Evolutionary conservation across 805 yeast species (phyloP), one percentile per base, ranked within the genome.

Genomic region (Monosporozyma unispora): DNA sequence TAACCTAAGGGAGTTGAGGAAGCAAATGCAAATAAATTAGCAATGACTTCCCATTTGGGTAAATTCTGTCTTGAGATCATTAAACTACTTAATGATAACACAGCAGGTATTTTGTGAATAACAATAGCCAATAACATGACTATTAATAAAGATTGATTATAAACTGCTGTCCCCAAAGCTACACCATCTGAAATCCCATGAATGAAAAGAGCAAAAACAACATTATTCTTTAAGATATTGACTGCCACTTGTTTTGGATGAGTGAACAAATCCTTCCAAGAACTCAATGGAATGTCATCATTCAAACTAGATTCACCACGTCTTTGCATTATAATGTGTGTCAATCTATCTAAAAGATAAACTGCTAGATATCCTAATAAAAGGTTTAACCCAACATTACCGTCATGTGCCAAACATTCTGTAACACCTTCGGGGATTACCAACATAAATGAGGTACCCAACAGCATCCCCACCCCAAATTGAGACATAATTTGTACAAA

Each of bases 151-250:
- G 72, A 61, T 8, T 63, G 67, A 45, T 69, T 67, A 38, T 70
- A 57, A 2, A 72, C 69, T 0, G 84, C 70, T 0, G 84, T 73
- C 0, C 86, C 84, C 37, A 82, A 62, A 0, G 84, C 79, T 10
- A 82, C 67, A 2, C 88, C 88, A 58, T 82, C 88, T 1, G 82
- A 74, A 7, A 78, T 51, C 0, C 83, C 78, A 59, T 82, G 88
- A 1, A 82, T 67, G 2, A 81, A 60, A 9, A 82, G 64, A 0
- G 86, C 84, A 28, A 81, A 60, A 0, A 83, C 80, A 2, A 78
- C 70, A 4, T 84, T 71, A 29, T 78, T 72, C 35, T 60, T 57
- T 18, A 73, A 46, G 1, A 77, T 66, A 3, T 55, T 57, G 10
- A 35, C 73, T 60, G 29, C 48, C 33, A 22, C 63, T 39, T 54